A percentile compares a stretch with the other conserved stretches of the same genome.
phyloP scores from a whole-genome alignment of 345 rosid genomes.

The Hevea brasiliensis region DNA sequence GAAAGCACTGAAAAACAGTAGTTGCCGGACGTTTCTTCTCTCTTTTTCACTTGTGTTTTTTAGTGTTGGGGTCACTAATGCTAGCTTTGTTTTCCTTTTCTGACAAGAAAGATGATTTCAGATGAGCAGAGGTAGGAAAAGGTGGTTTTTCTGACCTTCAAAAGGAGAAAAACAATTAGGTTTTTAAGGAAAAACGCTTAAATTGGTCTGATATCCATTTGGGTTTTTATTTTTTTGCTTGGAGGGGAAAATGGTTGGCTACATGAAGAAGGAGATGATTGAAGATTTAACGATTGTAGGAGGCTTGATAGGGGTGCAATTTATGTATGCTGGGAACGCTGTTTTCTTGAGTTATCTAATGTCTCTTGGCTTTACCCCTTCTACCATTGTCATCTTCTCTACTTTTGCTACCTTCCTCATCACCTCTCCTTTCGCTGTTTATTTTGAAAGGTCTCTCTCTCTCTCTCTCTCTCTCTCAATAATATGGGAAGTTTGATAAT shows the following conservation, averaged over 20 bases:
- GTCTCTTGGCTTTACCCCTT: constrained; percentile 71
- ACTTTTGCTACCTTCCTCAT: constrained; percentile 68
- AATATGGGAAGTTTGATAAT: not conserved
- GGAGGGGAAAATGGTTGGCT: constrained; percentile 16
- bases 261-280: constrained; percentile 37
- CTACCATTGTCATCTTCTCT: constrained; percentile 65
- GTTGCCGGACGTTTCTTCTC: not conserved
- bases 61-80: not conserved
- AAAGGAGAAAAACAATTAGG: no score
- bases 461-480: not conserved
- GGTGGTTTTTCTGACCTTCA: no score
- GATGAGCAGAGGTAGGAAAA: no score
- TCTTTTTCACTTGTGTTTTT: not conserved
- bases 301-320: constrained; percentile 64
- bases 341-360: constrained; percentile 66
- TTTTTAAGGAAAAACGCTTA: no score
- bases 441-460: constrained; percentile 60
- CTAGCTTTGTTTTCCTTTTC: no score
- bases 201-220: no score
- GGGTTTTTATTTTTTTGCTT: not conserved
- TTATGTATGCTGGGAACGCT: constrained; percentile 63
- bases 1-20: not conserved
- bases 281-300: constrained; percentile 60
- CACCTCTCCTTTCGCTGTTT: constrained; percentile 64
- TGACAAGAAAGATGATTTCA: no score